Percentiles rank a stretch among this genome's conserved stretches.
Evolutionary conservation across 2,329 filamentous ascomycete species (phyloP).

Genomic region (Rugonectria rugulosa): DNA sequence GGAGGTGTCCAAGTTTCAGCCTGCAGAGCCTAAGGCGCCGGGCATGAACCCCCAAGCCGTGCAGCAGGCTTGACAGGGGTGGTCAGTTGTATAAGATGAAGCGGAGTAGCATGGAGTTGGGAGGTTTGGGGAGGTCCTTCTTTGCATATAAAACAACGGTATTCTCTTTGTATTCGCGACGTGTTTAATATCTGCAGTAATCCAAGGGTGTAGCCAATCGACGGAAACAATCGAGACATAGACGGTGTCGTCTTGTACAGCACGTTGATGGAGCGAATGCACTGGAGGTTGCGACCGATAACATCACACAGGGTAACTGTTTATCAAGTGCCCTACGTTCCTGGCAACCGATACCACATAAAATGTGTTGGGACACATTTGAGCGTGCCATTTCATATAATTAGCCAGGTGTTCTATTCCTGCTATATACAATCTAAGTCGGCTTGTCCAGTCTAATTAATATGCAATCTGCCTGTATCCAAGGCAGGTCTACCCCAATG

Average conservation of each 20-base stretch:
- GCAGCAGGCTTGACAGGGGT: neutral
- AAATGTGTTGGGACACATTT: too few relatives aligned
- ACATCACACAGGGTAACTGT: too few relatives aligned
- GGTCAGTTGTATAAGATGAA: constrained; percentile 5
- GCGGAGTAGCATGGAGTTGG: constrained; percentile 6
- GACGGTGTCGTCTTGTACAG: too few relatives aligned
- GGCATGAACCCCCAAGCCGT: neutral
- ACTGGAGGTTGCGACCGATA: too few relatives aligned
- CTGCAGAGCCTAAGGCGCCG: constrained; percentile 3
- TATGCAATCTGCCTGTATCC: neutral
- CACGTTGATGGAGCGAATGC: too few relatives aligned
- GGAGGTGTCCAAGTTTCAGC: constrained; percentile 33
- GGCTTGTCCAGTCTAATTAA: constrained; percentile 8
- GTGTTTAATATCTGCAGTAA: neutral
- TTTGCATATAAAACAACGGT: neutral
- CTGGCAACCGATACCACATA: too few relatives aligned
- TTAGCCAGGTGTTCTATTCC: constrained; percentile 4
- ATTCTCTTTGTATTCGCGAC: neutral
- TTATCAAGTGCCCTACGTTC: too few relatives aligned
- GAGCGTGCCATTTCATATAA: too few relatives aligned
- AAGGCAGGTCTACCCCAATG: neutral
- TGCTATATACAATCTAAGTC: neutral
- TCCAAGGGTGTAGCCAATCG: too few relatives aligned
- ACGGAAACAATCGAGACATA: too few relatives aligned
- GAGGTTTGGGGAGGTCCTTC: neutral